phyloP scores from a whole-genome alignment of 441 rosid genomes.

The Aquilaria agallochum region DNA sequence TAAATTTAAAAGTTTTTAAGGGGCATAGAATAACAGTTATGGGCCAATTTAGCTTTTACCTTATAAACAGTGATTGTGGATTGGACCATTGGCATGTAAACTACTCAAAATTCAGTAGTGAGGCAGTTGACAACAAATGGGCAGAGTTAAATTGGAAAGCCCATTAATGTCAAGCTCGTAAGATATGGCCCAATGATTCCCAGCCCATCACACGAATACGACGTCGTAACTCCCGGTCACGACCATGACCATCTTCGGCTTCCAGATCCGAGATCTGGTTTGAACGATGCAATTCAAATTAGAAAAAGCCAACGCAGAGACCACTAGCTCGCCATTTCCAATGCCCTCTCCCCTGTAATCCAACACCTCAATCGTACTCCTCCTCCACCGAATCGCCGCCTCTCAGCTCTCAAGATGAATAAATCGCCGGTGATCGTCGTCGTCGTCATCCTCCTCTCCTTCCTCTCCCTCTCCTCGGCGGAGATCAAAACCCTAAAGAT shows the following conservation, averaged over 20 bases:
- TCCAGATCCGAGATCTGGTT: background rate
- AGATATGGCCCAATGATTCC: too few relatives aligned
- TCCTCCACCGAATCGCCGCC: background rate
- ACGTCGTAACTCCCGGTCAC: background rate
- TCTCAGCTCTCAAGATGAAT: conserved; percentile 26
- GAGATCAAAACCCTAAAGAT: conserved; percentile 86
- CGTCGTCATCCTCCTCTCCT: conserved; percentile 28
- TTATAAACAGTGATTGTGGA: too few relatives aligned
- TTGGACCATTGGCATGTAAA: too few relatives aligned
- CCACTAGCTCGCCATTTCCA: background rate
- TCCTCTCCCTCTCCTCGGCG: conserved; percentile 40
- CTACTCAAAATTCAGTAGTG: too few relatives aligned
- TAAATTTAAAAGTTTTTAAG: too few relatives aligned
- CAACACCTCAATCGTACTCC: background rate
- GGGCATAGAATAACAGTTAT: too few relatives aligned
- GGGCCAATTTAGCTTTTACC: too few relatives aligned
- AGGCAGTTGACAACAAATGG: too few relatives aligned
- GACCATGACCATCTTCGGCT: background rate
- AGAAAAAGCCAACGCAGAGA: background rate
- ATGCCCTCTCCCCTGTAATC: background rate
- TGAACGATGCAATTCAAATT: background rate
- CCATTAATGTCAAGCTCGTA: too few relatives aligned
- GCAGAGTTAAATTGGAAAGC: too few relatives aligned
- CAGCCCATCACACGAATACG: background rate
- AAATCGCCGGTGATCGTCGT: conserved; percentile 29